Conservation (phyloP, 176 grass and related monocot species). For the Elaeis guineensis region DNA sequence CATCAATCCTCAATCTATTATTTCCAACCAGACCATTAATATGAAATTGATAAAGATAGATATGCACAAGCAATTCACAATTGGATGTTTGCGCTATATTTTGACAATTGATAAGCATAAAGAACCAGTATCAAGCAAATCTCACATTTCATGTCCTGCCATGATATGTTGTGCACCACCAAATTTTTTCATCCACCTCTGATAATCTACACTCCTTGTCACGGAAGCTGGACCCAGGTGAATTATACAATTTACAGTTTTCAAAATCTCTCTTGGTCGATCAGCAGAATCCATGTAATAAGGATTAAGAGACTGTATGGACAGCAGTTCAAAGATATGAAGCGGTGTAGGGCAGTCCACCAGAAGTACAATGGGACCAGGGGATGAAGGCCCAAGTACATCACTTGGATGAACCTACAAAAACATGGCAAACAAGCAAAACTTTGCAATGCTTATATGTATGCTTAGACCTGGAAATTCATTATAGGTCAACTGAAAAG, state of each 20-base stretch:
- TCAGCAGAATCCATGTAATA: conserved; percentile 46
- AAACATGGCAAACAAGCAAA: conserved; percentile 23
- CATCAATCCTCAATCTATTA: too few species aligned
- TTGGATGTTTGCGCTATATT: not conserved
- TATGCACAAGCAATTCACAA: too few species aligned
- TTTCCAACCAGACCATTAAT: too few species aligned
- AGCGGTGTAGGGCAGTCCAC: conserved; percentile 72
- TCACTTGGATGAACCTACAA: conserved; percentile 83
- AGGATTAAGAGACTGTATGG: conserved; percentile 39
- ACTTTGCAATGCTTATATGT: not conserved
- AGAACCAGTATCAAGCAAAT: conserved; percentile 18
- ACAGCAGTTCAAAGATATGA: conserved; percentile 64
- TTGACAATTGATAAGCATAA: not conserved
- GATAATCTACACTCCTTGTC: conserved; percentile 55
- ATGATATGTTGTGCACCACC: conserved; percentile 73
- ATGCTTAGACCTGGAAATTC: too few species aligned
- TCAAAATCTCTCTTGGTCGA: conserved; percentile 24
- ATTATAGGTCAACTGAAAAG: too few species aligned
- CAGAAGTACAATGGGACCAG: conserved; percentile 69
- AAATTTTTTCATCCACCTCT: conserved; percentile 84
- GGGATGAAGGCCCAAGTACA: conserved; percentile 61
- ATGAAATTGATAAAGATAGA: too few species aligned
- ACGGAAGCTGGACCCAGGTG: conserved; percentile 83
- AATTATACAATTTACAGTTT: conserved; percentile 94
- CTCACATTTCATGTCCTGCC: conserved; percentile 96